Evolutionary conservation across 2,329 filamentous ascomycete genomes (phyloP), one percentile per base, ranked within the genome.

Genomic region (Aspergillus sergii): DNA sequence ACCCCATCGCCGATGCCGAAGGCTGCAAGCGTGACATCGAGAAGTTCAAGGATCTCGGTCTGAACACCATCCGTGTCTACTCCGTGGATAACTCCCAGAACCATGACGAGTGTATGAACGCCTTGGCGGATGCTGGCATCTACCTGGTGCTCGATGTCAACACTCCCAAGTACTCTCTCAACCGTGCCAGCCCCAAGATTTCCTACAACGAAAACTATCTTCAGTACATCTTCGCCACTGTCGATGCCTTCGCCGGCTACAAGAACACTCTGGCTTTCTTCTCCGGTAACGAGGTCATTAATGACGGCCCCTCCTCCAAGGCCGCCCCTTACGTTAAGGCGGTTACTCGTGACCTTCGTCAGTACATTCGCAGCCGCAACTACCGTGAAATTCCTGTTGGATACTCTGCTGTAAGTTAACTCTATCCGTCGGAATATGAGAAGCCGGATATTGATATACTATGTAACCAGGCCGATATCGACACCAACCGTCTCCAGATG

Each of bases 41-140:
- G 58, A 84, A 92, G 76, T 96, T 97, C 88, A 87, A 92, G 83
- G 86, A 93, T 69, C 85, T 97, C 57, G 93, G 93, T 56, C 83
- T 97, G 81, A 97, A 97, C 84, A 93, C 93, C 30, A 85, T 97
- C 75, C 93, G 94, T 79, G 91, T 97, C 66, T 97, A 97, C 85
- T 93, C 91, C 19, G 89, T 96, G 69, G 94, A 97, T 84, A 97
- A 97, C 85, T 89, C 89, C 57, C 82, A 84, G 71, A 81, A 90
- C 78, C 94, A 97, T 81, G 89, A 94, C 72, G 85, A 88, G 66
- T 97, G 94, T 84, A 97, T 97, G 94, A 82, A 85, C 64, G 84
- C 86, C 53, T 85, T 97, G 65, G 89, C 88, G 58, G 91, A 91
- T 72, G 93, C 92, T 66, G 92, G 92, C 72, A 97, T 97, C 83